Evolutionary conservation across 2,329 filamentous ascomycete genomes (phyloP).

Genomic region (Neoarthrinium moseri): DNA sequence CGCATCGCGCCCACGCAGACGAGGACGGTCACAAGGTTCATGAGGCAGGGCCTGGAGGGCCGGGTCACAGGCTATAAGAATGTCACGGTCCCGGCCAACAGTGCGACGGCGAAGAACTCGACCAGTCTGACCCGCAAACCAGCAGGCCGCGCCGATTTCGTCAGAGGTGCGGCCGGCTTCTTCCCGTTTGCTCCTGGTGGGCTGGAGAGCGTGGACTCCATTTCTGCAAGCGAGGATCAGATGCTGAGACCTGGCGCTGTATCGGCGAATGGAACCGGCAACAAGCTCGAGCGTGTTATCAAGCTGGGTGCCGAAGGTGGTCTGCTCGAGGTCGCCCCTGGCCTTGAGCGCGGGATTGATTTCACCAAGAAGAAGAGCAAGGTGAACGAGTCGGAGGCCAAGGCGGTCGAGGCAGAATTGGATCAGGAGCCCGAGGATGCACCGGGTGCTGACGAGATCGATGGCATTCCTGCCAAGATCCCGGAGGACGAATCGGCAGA

Average conservation of each 20-base stretch:
- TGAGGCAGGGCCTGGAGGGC: conserved; percentile 86
- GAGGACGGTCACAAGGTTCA: conserved; percentile 91
- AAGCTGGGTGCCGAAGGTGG: conserved; percentile 76
- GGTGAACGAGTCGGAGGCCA: conserved; percentile 59
- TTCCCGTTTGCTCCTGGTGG: conserved; percentile 93
- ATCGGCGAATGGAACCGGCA: conserved; percentile 42
- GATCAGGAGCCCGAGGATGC: conserved; percentile 41
- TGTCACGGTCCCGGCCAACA: conserved; percentile 86
- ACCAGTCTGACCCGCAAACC: conserved; percentile 87
- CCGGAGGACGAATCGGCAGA: conserved; percentile 27
- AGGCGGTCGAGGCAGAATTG: conserved; percentile 55
- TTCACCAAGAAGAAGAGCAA: conserved; percentile 60
- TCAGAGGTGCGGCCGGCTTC: conserved; percentile 87
- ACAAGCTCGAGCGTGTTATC: conserved; percentile 79
- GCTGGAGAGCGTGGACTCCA: conserved; percentile 80
- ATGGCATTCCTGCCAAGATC: conserved; percentile 18
- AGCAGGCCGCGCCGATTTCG: conserved; percentile 83
- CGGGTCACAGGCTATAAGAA: conserved; percentile 91
- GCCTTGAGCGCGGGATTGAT: conserved; percentile 75
- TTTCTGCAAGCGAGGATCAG: conserved; percentile 81
- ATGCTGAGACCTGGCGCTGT: conserved; percentile 51
- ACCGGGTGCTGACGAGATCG: not conserved
- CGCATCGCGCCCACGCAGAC: conserved; percentile 87
- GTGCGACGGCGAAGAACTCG: conserved; percentile 91
- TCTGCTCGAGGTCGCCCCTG: conserved; percentile 78